Evolutionary conservation across 2,329 filamentous ascomycete genomes (phyloP).

Genomic region (Alternaria burnsii): DNA sequence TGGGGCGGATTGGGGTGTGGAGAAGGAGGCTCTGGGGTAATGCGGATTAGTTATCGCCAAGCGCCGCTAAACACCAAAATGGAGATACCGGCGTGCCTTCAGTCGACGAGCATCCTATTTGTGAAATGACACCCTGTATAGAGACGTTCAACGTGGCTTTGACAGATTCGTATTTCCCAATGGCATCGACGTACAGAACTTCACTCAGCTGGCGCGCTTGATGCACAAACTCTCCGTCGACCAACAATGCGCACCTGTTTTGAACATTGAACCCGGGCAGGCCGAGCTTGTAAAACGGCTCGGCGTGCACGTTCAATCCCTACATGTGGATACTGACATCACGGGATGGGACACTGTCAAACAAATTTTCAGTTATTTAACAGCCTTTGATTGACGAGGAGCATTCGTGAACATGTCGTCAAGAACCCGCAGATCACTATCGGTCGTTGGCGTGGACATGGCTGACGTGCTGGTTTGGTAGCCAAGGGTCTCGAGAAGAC

Average conservation of each 20-base stretch:
- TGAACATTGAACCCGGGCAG: not conserved
- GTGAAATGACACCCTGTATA: not conserved
- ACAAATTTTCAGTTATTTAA: too few relatives aligned
- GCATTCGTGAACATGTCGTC: too few relatives aligned
- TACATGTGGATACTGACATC: not conserved
- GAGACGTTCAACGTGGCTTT: too few relatives aligned
- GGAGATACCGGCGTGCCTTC: not conserved
- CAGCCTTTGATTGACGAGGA: too few relatives aligned
- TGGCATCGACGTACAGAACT: accelerated
- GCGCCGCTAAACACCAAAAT: not conserved
- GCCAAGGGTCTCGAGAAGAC: too few relatives aligned
- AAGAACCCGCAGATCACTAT: too few relatives aligned
- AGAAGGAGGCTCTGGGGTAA: constrained; percentile 18
- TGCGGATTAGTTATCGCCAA: constrained; percentile 15
- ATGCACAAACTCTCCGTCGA: too few relatives aligned
- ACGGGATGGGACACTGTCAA: not conserved
- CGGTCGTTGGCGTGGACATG: too few relatives aligned
- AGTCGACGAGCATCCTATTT: not conserved
- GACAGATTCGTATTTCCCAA: too few relatives aligned
- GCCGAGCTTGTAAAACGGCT: not conserved
- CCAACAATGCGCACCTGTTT: not conserved
- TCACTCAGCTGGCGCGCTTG: not conserved
- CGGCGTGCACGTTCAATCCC: not conserved
- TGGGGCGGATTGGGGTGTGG: constrained; percentile 10
- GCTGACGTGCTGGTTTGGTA: too few relatives aligned